Conservation (phyloP, 1,139 yeast species). For the Sugiyamaella pinicola region DNA sequence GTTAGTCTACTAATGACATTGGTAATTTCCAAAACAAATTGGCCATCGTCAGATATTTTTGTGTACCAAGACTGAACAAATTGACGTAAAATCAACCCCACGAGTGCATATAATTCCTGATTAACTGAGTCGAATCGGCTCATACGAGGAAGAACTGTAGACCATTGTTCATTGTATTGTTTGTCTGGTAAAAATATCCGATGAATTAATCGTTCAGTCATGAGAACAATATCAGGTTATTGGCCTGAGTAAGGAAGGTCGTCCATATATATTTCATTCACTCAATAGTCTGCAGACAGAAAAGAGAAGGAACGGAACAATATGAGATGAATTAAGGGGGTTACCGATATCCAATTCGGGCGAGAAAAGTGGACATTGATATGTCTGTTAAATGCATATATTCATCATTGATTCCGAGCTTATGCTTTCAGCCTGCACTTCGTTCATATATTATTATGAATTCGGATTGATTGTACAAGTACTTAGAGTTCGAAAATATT, state of each 20-base stretch:
- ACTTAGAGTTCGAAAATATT: too few species aligned
- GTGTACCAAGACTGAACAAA: slow-evolving; percentile 53
- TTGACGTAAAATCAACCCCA: slow-evolving; percentile 49
- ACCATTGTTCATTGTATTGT: slow-evolving; percentile 26
- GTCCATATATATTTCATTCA: too few species aligned
- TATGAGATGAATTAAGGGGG: neutral
- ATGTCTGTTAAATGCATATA: neutral
- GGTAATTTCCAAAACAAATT: slow-evolving; percentile 46
- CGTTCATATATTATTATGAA: neutral
- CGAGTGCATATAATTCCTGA: slow-evolving; percentile 48
- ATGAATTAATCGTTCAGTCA: slow-evolving; percentile 35
- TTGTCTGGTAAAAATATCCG: slow-evolving; percentile 35
- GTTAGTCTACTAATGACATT: slow-evolving; percentile 46
- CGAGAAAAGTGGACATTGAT: neutral
- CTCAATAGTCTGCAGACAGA: too few species aligned
- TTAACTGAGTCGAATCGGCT: slow-evolving; percentile 45
- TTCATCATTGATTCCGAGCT: neutral
- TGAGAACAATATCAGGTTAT: too few species aligned
- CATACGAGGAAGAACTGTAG: slow-evolving; percentile 41
- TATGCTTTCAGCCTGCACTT: neutral
- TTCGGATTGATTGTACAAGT: too few species aligned
- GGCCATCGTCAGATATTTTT: slow-evolving; percentile 46
- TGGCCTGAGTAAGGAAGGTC: too few species aligned
- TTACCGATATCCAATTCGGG: neutral
- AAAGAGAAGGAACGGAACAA: too few species aligned